A percentile compares a stretch with the other conserved stretches of the same genome.
These are phyloP conservation scores for Anethum foeniculum DNA, from an alignment of 140 eudicot species.

Conservation along the genomic window DNA sequence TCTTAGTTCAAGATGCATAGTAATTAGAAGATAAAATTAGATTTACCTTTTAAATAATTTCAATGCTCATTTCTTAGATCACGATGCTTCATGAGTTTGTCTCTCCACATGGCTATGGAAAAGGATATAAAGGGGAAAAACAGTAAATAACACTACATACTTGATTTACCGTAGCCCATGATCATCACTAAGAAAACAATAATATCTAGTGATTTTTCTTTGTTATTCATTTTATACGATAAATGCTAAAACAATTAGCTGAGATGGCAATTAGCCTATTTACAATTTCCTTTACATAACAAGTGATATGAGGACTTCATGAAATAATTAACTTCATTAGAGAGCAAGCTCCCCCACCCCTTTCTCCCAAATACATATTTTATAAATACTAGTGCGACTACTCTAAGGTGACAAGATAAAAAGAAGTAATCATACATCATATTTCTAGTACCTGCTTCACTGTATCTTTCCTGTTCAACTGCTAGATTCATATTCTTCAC, in stretches of 20 bases:
- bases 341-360: neutral
- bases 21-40: neutral
- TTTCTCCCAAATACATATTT: neutral
- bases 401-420: neutral
- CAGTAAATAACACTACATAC: neutral
- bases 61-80: conserved; percentile 19
- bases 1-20: neutral
- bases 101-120: conserved; percentile 60
- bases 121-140: neutral
- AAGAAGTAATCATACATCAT: neutral
- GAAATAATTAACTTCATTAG: too few species aligned
- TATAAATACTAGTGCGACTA: neutral
- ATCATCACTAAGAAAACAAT: neutral
- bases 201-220: neutral
- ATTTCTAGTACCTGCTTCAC: conserved; percentile 50
- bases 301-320: too few species aligned
- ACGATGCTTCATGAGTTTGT: conserved; percentile 45
- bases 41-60: conserved; percentile 17
- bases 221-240: too few species aligned
- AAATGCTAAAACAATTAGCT: neutral
- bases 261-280: neutral
- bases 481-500: conserved; percentile 49
- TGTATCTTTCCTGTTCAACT: conserved; percentile 54
- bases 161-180: neutral
- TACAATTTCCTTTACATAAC: neutral